Base-by-base conservation (phyloP, 495 filamentous ascomycete species). In the Amphirosellinia nigrospora region DNA sequence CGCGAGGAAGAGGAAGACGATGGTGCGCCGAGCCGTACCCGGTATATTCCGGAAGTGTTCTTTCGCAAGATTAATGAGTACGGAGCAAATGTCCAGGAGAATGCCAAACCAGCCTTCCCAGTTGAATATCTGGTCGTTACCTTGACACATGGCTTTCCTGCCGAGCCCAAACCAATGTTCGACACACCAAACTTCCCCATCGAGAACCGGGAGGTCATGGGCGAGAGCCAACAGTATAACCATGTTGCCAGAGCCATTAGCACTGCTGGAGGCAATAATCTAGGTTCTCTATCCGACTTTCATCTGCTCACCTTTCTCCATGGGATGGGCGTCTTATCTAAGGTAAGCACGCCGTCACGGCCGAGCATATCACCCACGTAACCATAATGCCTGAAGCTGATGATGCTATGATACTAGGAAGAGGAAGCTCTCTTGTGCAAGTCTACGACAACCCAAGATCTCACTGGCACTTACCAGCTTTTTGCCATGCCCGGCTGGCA, bases 1-100 rank as follows among this genome's bases (percentile, higher is more conserved):
- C 93, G 93, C 68, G 91, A 91, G 34, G 96, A 97, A 77, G 93
- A 97, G 58, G 92, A 94, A 73, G 92, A 94, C 43, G 91, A 94
- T 64, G 88, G 85, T 66, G 83, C 81, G 34, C 82, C 80, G n/a
- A 92, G 87, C 79, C 89, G 87, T 66, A 90, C 90, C 32, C 87
- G 94, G 58, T 99, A 99, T 75, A 97, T 98, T 50, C 96, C 96
- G 3, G 96, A 99, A 72, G 96, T 99, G 19, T 98, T 98, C 82
- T 99, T 94, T 80, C 89, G 96, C 56, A 87, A 89, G 66, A 94
- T 97, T 75, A 98, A 99, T 78, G 94, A 98, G 77, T 97, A 99
- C 75, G 96, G 96, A 8, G 92, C 90, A 64, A 97, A 92, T 75
- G 96, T 98, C 2, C 96, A 97, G 78, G 93, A 98, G 75, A 98